Percentiles rank a stretch among this genome's conserved stretches.
Conservation (phyloP, 106 monocot species). For the Iris macrosiphon region DNA sequence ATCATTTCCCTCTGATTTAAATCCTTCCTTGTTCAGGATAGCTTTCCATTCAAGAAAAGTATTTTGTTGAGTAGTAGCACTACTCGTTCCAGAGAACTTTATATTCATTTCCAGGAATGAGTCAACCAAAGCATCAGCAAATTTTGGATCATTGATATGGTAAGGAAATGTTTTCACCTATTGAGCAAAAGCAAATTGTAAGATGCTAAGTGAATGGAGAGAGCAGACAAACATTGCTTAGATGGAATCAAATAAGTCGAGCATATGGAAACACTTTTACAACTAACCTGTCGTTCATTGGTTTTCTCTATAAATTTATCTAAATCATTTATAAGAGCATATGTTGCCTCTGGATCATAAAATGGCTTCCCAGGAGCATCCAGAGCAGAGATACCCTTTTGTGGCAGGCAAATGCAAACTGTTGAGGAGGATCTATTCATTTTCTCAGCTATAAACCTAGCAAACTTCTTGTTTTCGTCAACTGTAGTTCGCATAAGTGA, state of each 20-base stretch:
- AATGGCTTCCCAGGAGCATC: conserved; percentile 86
- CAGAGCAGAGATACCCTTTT: conserved; percentile 75
- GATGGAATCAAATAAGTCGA: neutral
- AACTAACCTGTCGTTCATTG: conserved; percentile 47
- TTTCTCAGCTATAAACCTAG: conserved; percentile 86
- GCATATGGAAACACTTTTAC: conserved; percentile 2
- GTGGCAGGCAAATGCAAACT: conserved; percentile 68
- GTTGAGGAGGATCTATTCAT: conserved; percentile 58
- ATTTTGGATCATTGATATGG: conserved; percentile 88
- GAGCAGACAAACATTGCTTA: neutral
- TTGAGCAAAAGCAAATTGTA: conserved; percentile 1
- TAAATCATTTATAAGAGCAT: conserved; percentile 54
- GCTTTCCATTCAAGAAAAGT: conserved; percentile 9
- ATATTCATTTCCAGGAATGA: conserved; percentile 63
- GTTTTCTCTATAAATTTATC: conserved; percentile 58
- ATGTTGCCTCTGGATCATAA: conserved; percentile 72
- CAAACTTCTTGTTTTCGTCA: conserved; percentile 88
- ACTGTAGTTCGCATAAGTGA: conserved; percentile 69
- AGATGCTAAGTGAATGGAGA: neutral
- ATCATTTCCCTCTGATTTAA: conserved; percentile 2
- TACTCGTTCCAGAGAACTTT: conserved; percentile 14
- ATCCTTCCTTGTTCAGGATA: conserved; percentile 8
- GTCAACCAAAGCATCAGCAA: conserved; percentile 72
- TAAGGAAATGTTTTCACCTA: conserved; percentile 74
- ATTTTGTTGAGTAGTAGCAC: conserved; percentile 10